A percentile compares a stretch with the other conserved stretches of the same genome.
Evolutionary conservation across 1,284 basidiomycete species (phyloP).

Genomic region (Leccinum huronense): DNA sequence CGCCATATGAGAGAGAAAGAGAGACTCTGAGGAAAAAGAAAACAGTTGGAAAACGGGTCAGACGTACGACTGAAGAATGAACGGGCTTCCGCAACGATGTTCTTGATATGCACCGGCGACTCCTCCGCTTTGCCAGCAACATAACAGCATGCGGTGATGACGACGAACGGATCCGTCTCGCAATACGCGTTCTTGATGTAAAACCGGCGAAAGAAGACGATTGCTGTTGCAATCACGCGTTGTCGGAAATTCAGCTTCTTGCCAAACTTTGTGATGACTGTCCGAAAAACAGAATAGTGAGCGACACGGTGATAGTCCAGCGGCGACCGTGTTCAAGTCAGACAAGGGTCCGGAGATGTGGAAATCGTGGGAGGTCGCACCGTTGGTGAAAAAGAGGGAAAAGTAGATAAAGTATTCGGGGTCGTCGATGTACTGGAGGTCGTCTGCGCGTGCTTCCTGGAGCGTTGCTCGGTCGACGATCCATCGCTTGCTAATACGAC

Average conservation of each 20-base stretch:
- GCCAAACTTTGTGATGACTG: constrained; percentile 85
- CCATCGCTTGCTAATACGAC: constrained; percentile 73
- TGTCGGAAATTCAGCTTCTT: constrained; percentile 85
- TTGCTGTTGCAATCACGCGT: constrained; percentile 89
- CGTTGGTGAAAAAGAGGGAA: constrained; percentile 81
- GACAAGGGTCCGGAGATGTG: background rate
- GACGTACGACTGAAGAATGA: constrained; percentile 73
- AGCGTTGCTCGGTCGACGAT: constrained; percentile 79
- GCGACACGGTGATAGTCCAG: background rate
- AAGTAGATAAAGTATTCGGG: constrained; percentile 75
- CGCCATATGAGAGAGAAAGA: background rate
- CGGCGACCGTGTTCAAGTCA: background rate
- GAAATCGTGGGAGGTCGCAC: constrained; percentile 37
- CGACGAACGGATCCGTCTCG: constrained; percentile 92
- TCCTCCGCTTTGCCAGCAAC: constrained; percentile 97
- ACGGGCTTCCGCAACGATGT: constrained; percentile 82
- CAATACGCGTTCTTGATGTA: constrained; percentile 93
- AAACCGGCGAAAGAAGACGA: constrained; percentile 91
- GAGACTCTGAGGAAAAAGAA: background rate
- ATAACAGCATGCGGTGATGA: constrained; percentile 91
- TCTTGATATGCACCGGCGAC: constrained; percentile 92
- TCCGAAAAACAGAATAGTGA: background rate
- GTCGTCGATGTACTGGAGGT: constrained; percentile 74
- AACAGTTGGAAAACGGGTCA: background rate
- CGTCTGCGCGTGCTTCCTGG: constrained; percentile 68